A percentile compares a stretch with the other conserved stretches of the same genome.
Evolutionary conservation across 768 basidiomycete species (phyloP).

Genomic region (Panaeolus cyanescens): DNA sequence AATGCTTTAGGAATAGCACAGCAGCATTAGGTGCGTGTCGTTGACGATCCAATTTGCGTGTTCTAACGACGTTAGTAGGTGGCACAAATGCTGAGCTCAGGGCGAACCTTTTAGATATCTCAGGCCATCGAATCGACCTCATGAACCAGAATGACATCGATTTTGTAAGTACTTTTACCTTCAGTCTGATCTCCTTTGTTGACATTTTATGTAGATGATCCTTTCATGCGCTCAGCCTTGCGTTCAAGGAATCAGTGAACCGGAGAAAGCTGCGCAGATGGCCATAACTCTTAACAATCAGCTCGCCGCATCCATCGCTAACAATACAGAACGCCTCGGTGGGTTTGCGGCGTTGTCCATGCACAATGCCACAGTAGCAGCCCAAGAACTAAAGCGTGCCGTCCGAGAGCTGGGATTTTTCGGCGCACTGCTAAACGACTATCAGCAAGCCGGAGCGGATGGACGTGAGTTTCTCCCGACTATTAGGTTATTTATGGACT

Average conservation of each 20-base stretch:
- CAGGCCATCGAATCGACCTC: conserved; percentile 33
- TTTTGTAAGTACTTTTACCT: conserved; percentile 26
- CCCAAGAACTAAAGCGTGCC: conserved; percentile 39
- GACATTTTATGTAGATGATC: conserved; percentile 32
- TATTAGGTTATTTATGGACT: neutral
- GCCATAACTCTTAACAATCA: conserved; percentile 38
- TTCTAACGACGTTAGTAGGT: conserved; percentile 17
- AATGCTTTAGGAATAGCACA: conserved; percentile 9
- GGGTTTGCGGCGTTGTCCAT: conserved; percentile 44
- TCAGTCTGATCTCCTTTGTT: neutral
- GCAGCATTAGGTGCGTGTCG: conserved; percentile 20
- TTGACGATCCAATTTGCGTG: neutral
- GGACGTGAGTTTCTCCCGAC: conserved; percentile 26
- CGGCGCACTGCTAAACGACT: conserved; percentile 45
- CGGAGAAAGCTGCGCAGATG: conserved; percentile 29
- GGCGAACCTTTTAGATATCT: conserved; percentile 38
- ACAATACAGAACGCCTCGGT: conserved; percentile 41
- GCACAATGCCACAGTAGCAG: conserved; percentile 45
- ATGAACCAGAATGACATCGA: conserved; percentile 41
- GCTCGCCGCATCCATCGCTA: conserved; percentile 36
- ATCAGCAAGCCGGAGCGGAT: conserved; percentile 42
- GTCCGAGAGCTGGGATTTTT: conserved; percentile 42
- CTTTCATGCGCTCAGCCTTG: conserved; percentile 39
- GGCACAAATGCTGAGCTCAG: conserved; percentile 29
- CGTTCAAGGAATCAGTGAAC: conserved; percentile 40